These are phyloP conservation scores for Cryptococcus neoformans DNA, from an alignment of 1,284 basidiomycete species.

Conservation along the genomic window DNA sequence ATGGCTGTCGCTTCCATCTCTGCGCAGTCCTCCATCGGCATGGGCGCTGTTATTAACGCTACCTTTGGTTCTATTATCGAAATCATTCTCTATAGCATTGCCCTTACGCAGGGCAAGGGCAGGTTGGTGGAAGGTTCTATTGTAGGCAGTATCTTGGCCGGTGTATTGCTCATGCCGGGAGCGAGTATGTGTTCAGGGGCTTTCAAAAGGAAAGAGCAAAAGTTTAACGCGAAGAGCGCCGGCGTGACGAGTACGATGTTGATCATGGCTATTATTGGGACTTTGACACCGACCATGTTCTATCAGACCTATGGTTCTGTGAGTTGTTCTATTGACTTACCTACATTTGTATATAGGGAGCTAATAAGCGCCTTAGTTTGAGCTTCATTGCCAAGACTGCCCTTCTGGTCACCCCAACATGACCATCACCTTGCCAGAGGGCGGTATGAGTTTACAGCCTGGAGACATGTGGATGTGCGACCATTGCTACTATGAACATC, in stretches of 20 bases:
- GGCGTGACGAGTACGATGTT: slow-evolving; percentile 99
- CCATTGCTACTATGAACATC: slow-evolving; percentile 93
- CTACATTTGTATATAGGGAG: not conserved
- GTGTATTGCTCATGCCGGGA: slow-evolving; percentile 96
- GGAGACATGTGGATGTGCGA: slow-evolving; percentile 76
- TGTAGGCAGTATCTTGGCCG: slow-evolving; percentile 89
- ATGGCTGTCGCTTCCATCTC: slow-evolving; percentile 99
- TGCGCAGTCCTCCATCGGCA: slow-evolving; percentile 96
- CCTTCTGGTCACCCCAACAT: slow-evolving; percentile 51
- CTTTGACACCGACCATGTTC: slow-evolving; percentile 91
- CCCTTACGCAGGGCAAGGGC: slow-evolving; percentile 83
- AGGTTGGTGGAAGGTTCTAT: slow-evolving; percentile 96
- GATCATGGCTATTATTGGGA: slow-evolving; percentile 99
- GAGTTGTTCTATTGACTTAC: slow-evolving; percentile 47
- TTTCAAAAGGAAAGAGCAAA: slow-evolving; percentile 86
- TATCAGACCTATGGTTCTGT: slow-evolving; percentile 99
- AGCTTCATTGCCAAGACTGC: slow-evolving; percentile 89
- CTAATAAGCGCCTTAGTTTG: slow-evolving; percentile 60
- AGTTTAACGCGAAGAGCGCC: slow-evolving; percentile 96
- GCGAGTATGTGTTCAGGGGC: slow-evolving; percentile 96
- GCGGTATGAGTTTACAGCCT: slow-evolving; percentile 1
- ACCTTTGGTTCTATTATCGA: slow-evolving; percentile 99
- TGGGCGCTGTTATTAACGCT: slow-evolving; percentile 99
- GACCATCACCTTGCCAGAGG: not conserved
- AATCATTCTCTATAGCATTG: slow-evolving; percentile 89